Base-by-base conservation (phyloP, 345 rosid genomes). In the Hibiscus tridactylites region DNA sequence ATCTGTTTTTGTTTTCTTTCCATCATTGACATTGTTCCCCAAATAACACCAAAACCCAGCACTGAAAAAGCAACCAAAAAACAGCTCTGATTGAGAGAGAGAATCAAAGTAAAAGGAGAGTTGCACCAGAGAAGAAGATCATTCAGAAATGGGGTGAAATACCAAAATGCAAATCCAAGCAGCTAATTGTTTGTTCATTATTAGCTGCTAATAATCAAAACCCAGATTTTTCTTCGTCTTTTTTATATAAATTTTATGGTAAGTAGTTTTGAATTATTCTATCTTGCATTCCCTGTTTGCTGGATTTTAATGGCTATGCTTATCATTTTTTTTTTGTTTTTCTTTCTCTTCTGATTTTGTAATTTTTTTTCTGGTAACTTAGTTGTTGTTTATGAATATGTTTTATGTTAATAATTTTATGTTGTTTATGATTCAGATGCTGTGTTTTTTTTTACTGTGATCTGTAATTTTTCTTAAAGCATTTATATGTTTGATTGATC, bases 81-180 rank as follows among this genome's bases (percentile, higher is more conserved):
- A 67, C 74, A 71, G 64, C 70, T 17, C 37, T 26, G 35, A 69
- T 12, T 70, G 67, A 71, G 44, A 35, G 16, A 28, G 63, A 39
- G 71, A 71, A 54, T 42, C 28, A 28, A 67, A 57, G 61, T 42
- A 9, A 42, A 42, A 6, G 24, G 24, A 21, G 24, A 21, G 24
- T 21, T 21, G 0, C 0, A 21, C 24, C 24, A 13, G 16, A 12
- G 26, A 67, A 57, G 49, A 62, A 69, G 83, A 76, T 78, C 83
- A 76, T 21, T 56, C 58, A 68, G 19, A 26, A 75, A 81, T 81
- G 87, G 87, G 83, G 33, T 84, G 83, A 81, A 49, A 3, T 12
- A 13, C n/a, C 16, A 49, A 13, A 49, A 49, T 10, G 16, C 26
- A 62, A 47, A 61, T 5, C 24, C 42, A 71, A 31, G 80, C 76